These are phyloP conservation scores for Penicillium manginii DNA, from an alignment of 495 filamentous ascomycete species.

Conservation along the genomic window DNA sequence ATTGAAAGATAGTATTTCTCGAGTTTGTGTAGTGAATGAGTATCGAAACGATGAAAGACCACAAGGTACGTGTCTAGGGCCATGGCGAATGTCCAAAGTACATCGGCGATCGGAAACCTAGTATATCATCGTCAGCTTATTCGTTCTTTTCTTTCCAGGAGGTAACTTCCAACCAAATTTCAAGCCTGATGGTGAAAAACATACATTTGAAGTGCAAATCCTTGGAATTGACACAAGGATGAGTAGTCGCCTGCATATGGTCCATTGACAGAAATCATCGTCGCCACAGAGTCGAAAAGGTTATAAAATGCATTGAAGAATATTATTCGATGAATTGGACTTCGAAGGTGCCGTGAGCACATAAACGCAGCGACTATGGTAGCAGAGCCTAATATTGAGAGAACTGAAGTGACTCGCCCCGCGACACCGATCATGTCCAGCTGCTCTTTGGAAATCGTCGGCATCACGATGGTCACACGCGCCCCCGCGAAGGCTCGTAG, in stretches of 20 bases:
- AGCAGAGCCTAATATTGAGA: conserved; percentile 43
- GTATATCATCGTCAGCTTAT: neutral
- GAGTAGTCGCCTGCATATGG: conserved; percentile 41
- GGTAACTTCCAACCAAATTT: no score
- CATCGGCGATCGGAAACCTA: conserved; percentile 55
- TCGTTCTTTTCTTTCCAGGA: neutral
- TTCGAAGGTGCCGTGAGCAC: conserved; percentile 45
- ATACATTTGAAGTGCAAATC: conserved; percentile 52
- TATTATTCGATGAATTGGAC: conserved; percentile 52
- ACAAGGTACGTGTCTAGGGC: conserved; percentile 49
- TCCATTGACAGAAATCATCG: conserved; percentile 49
- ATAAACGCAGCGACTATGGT: conserved; percentile 45
- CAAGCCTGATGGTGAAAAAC: neutral
- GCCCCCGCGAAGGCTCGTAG: conserved; percentile 17
- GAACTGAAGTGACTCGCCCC: conserved; percentile 40
- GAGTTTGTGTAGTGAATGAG: conserved; percentile 39
- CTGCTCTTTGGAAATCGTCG: conserved; percentile 29
- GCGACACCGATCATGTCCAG: conserved; percentile 32
- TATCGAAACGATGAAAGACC: conserved; percentile 47
- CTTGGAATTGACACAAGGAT: conserved; percentile 51
- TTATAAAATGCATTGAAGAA: conserved; percentile 53
- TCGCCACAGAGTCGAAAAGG: conserved; percentile 47
- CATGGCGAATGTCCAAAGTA: conserved; percentile 54
- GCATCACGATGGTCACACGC: conserved; percentile 23
- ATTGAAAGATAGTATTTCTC: conserved; percentile 44